Evolutionary conservation across 2,329 filamentous ascomycete species (phyloP), one percentile per base, ranked within the genome.

Genomic region (Apiospora aurea): DNA sequence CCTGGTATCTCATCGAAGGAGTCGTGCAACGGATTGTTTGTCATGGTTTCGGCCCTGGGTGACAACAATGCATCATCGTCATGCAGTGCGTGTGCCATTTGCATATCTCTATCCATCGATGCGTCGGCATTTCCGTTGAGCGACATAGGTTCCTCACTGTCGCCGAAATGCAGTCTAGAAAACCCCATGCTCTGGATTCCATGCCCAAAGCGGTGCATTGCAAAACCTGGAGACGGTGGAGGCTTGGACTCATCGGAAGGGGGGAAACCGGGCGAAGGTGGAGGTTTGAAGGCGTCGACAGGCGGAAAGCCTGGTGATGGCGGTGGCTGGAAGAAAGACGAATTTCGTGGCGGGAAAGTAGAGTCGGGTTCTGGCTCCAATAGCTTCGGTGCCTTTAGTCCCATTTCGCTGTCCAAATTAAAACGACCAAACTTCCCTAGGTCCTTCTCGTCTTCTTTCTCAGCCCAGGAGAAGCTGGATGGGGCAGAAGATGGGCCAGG

Each of bases 41-140:
- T 94, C 85, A 95, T 95, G 21, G 91, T 89, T 77, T 93, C 91
- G 1, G 86, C 90, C 61, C 93, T 88, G 0, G 93, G 93, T 2
- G 92, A 94, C 85, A 94, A 87, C 13, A 93, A 82, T 16, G 90
- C 85, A 67, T 90, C 87, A 14, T 88, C 85, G 18, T 85, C 83
- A 1, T 83, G 81, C 47, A 81, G 76, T 16, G 76, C 77, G n/a
- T 79, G 72, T 72, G 81, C 71, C 29, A 85, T 77, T 13, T 81
- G 74, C 43, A 85, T 76, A 73, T 82, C 81, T 77, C 82, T 79
- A 4, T 78, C 74, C 13, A 76, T 74, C 26, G 69, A 70, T 41
- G 75, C 72, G 21, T 79, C 75, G 18, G 69, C 71, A 46, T 67
- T 72, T 38, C 69, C 71, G 47, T 75, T 73, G 66, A 72, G 76